phyloP scores from a whole-genome alignment of 257 asterid genomes.

The Linaria vulgaris region DNA sequence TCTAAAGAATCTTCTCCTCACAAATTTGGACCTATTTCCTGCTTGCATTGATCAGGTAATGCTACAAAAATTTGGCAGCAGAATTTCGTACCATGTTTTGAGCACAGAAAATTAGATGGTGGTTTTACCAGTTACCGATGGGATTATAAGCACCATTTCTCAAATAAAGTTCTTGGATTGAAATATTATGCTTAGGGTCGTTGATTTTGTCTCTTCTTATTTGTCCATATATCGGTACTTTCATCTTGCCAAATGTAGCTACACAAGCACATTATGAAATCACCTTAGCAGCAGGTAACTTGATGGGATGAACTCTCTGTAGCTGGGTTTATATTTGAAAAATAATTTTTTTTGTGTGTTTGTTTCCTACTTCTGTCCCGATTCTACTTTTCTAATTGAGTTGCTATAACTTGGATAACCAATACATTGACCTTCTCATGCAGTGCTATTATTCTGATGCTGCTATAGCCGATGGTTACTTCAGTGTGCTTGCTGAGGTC shows the following conservation, averaged over 20 bases:
- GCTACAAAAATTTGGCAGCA: neutral
- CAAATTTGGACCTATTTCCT: conserved; percentile 95
- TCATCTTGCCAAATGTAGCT: conserved; percentile 19
- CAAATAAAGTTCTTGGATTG: conserved; percentile 14
- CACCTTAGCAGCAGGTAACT: conserved; percentile 3
- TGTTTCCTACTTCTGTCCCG: neutral
- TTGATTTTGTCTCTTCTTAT: conserved; percentile 5
- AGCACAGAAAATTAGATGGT: conserved; percentile 7
- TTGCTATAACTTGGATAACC: conserved; percentile 23
- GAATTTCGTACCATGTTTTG: conserved; percentile 20
- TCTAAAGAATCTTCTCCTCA: conserved; percentile 88
- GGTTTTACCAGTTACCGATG: neutral
- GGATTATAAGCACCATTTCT: conserved; percentile 1
- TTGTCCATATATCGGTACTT: conserved; percentile 8
- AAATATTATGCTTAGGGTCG: conserved; percentile 5
- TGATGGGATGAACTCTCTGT: conserved; percentile 9
- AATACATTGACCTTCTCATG: conserved; percentile 20
- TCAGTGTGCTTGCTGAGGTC: conserved; percentile 98
- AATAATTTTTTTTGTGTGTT: neutral
- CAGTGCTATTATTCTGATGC: conserved; percentile 99
- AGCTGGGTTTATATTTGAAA: conserved; percentile 8
- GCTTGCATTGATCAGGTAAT: conserved; percentile 99
- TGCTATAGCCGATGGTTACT: conserved; percentile 99
- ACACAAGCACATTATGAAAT: conserved; percentile 17
- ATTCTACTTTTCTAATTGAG: conserved; percentile 19